Conservation (phyloP, 2,329 filamentous ascomycete genomes). For the Tetracladium maxilliforme region DNA sequence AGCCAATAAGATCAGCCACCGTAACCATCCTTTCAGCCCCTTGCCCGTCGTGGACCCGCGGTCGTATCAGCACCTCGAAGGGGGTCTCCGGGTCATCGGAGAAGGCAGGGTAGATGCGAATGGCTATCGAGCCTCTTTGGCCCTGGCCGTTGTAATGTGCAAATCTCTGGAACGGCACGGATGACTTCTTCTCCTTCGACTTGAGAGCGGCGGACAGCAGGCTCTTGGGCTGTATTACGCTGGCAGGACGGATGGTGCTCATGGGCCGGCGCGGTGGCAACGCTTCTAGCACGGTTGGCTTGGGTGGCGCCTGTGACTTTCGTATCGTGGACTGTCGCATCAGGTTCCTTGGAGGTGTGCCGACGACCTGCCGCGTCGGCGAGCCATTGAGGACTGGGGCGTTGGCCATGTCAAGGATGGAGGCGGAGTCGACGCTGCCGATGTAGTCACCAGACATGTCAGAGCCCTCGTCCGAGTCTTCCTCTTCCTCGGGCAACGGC, state of each 20-base stretch:
- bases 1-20: constrained; percentile 69
- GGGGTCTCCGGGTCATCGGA: constrained; percentile 49
- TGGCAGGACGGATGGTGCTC: constrained; percentile 50
- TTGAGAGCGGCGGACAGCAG: constrained; percentile 58
- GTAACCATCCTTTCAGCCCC: constrained; percentile 47
- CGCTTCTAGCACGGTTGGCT: constrained; percentile 42
- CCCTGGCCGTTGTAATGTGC: constrained; percentile 65
- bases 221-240: constrained; percentile 55
- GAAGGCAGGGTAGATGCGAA: constrained; percentile 66
- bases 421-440: constrained; percentile 55
- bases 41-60: constrained; percentile 54
- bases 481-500: constrained; percentile 4
- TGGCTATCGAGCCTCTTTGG: constrained; percentile 58
- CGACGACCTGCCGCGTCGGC: constrained; percentile 41
- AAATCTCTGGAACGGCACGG: constrained; percentile 63
- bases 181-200: constrained; percentile 53
- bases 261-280: constrained; percentile 59
- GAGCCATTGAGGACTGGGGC: constrained; percentile 39
- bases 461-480: constrained; percentile 27
- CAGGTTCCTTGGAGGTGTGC: constrained; percentile 47
- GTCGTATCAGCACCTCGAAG: constrained; percentile 57
- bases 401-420: constrained; percentile 51
- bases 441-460: constrained; percentile 51
- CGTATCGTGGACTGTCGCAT: constrained; percentile 44
- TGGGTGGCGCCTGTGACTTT: too few species aligned